Evolutionary conservation across 352 stramenopile species (phyloP).

Genomic region (Phytophthora europaea): DNA sequence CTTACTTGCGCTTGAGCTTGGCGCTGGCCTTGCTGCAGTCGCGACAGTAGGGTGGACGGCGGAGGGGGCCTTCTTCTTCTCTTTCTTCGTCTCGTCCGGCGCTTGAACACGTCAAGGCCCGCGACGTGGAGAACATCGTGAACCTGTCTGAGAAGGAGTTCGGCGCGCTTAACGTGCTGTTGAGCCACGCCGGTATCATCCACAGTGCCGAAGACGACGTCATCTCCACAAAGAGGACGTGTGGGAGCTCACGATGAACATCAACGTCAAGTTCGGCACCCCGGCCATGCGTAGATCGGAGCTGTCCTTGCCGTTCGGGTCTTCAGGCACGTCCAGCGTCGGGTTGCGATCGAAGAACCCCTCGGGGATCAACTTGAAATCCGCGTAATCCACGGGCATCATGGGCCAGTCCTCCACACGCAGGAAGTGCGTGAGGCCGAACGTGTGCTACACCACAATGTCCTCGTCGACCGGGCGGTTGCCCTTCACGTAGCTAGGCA

Average conservation of each 20-base stretch:
- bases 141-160: constrained; percentile 84
- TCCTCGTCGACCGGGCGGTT: constrained; percentile 69
- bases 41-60: too few species aligned
- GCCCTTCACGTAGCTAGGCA: constrained; percentile 63
- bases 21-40: too few species aligned
- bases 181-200: constrained; percentile 92
- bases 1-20: too few species aligned
- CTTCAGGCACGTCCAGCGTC: constrained; percentile 55
- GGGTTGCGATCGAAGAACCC: constrained; percentile 67
- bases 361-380: constrained; percentile 78
- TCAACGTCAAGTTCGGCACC: constrained; percentile 92
- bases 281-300: constrained; percentile 70
- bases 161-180: constrained; percentile 80
- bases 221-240: constrained; percentile 79
- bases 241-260: constrained; percentile 89
- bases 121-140: constrained; percentile 82
- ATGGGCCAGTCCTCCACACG: constrained; percentile 75
- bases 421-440: constrained; percentile 78
- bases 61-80: too few species aligned
- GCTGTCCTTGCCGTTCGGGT: constrained; percentile 50
- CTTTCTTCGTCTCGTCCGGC: too few species aligned
- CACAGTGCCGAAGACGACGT: constrained; percentile 85
- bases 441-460: constrained; percentile 82
- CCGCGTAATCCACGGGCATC: constrained; percentile 78
- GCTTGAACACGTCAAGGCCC: too few species aligned